These are phyloP conservation scores for Bacidia rubella DNA, from an alignment of 495 filamentous ascomycete species.

Conservation along the genomic window DNA sequence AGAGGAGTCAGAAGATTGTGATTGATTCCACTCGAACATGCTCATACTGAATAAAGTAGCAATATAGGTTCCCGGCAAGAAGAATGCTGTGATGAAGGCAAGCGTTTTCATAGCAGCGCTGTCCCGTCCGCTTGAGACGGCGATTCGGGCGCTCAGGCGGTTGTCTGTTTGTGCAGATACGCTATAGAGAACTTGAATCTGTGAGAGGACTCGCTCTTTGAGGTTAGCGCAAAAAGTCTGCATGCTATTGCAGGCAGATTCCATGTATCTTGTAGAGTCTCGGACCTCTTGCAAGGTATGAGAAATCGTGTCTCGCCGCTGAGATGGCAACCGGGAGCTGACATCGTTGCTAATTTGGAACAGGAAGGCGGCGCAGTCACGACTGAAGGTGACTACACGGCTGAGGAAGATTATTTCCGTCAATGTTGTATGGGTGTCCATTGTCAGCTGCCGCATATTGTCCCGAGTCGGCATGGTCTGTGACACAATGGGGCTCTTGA, in stretches of 20 bases:
- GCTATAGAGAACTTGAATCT: constrained; percentile 3
- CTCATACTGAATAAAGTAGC: constrained; percentile 7
- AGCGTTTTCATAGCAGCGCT: constrained; percentile 18
- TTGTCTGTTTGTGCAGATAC: constrained; percentile 9
- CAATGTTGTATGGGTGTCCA: not conserved
- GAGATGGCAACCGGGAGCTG: too few species aligned
- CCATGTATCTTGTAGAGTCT: too few species aligned
- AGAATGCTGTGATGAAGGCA: constrained; percentile 14
- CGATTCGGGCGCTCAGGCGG: too few species aligned
- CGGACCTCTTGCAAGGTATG: too few species aligned
- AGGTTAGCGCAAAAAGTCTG: not conserved
- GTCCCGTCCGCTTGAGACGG: constrained; percentile 12
- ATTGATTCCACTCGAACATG: constrained; percentile 2
- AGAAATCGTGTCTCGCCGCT: too few species aligned
- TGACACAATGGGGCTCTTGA: not conserved
- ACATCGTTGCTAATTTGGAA: too few species aligned
- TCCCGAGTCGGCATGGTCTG: not conserved
- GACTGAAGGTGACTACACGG: too few species aligned
- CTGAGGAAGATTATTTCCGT: not conserved
- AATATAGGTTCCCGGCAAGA: constrained; percentile 18
- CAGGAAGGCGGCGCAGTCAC: too few species aligned
- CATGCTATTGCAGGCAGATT: not conserved
- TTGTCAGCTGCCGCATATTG: not conserved
- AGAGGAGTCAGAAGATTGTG: not conserved
- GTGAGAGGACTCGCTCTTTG: not conserved